These are phyloP conservation scores for Willaertia magna DNA, from an alignment of 208 protist genomes.

Conservation along the genomic window DNA sequence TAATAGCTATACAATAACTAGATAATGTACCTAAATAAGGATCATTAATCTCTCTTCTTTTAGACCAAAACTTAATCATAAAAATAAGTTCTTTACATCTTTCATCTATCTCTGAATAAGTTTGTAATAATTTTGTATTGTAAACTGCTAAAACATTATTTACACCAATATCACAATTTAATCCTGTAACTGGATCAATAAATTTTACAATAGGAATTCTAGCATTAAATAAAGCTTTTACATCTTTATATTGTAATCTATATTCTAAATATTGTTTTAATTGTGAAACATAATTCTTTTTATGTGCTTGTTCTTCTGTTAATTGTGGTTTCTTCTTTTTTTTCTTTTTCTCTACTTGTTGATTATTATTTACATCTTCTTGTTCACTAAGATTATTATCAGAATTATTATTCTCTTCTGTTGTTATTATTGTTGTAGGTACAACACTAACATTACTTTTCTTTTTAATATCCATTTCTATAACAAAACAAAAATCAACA, in stretches of 20 bases:
- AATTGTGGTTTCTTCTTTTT: background rate
- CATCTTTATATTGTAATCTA: background rate
- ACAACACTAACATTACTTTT: too few species aligned
- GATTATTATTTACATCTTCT: background rate
- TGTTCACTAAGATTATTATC: background rate
- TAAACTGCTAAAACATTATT: constrained; percentile 9
- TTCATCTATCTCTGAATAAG: background rate
- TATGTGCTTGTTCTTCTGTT: background rate
- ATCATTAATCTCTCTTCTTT: background rate
- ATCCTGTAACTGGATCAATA: background rate
- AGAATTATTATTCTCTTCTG: background rate
- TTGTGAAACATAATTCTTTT: constrained; percentile 9
- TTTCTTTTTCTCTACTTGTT: background rate
- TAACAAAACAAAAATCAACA: background rate
- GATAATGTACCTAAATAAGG: background rate
- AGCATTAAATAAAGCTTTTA: background rate
- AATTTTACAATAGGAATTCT: constrained; percentile 11
- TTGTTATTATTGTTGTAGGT: background rate
- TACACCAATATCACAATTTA: background rate
- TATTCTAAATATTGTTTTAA: background rate
- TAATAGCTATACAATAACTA: background rate
- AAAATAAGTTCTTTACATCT: background rate
- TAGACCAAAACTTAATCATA: background rate
- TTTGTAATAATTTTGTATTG: background rate
- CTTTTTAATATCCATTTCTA: too few species aligned